These are phyloP conservation scores for Paraglomus occultum DNA, from an alignment of 192 early-diverging fungal species.

Conservation along the genomic window DNA sequence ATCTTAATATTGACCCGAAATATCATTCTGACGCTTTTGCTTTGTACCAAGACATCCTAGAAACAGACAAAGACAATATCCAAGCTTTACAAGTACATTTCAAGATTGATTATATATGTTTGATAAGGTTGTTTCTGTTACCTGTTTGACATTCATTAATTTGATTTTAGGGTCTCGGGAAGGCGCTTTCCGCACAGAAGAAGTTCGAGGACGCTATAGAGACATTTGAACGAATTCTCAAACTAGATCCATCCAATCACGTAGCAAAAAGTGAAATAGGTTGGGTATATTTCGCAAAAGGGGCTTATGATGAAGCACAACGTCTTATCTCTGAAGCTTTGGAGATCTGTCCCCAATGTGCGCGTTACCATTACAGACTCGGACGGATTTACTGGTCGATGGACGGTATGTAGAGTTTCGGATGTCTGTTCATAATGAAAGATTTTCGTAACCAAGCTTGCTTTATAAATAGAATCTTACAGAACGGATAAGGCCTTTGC, in stretches of 20 bases:
- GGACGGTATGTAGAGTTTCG: conserved; percentile 50
- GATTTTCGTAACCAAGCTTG: neutral
- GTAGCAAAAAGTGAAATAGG: conserved; percentile 68
- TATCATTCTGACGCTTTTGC: conserved; percentile 52
- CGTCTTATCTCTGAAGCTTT: conserved; percentile 53
- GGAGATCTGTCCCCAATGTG: conserved; percentile 43
- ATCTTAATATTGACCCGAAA: conserved; percentile 53
- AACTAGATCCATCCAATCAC: conserved; percentile 43
- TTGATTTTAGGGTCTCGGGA: conserved; percentile 50
- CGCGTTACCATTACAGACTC: conserved; percentile 60
- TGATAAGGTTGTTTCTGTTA: neutral
- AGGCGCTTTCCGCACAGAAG: conserved; percentile 50
- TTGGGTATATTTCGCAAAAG: conserved; percentile 55
- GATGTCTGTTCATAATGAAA: neutral
- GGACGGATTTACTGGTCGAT: conserved; percentile 77
- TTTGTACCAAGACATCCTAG: conserved; percentile 55
- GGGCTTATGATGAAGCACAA: conserved; percentile 54
- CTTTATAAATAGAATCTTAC: conserved; percentile 43
- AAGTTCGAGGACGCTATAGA: conserved; percentile 54
- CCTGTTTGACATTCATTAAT: neutral
- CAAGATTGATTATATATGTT: neutral
- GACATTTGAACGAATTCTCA: conserved; percentile 55
- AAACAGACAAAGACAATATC: conserved; percentile 39
- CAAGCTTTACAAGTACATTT: conserved; percentile 44
- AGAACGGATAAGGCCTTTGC: conserved; percentile 59